Base-by-base conservation (phyloP, 1,284 basidiomycete species). In the Thecaphora frezii region DNA sequence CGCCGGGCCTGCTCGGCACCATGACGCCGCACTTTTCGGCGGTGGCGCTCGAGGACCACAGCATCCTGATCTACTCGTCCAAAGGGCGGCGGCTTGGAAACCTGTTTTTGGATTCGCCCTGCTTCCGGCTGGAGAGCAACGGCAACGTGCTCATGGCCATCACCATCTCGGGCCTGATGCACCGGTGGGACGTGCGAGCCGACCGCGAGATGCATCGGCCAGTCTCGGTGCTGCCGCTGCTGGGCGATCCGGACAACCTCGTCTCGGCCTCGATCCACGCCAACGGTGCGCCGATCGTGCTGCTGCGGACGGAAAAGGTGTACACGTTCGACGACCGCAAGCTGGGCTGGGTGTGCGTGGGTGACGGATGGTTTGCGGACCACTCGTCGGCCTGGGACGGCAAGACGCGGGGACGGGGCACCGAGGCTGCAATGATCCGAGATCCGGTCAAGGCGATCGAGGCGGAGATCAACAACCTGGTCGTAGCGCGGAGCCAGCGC, bases 11-110 rank as follows among this genome's bases (percentile, higher is more conserved):
- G 5, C 82, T 83, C 0, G 77, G 90, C 28, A 86, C 86, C 1
- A 86, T 86, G 0, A 88, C 89, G 0, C 74, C 79, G 2, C 73
- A 74, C 2, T 91, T 91, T 75, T 87, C 87, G 60, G 92, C 90
- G 2, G 88, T 66, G 0, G 63, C 66, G 2, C 53, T 73, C 21
- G 53, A 61, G 16, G 71, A 76, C 39, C 49, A 62, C n/a, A 63
- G 63, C 2, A 36, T 78, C 21, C 24, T 71, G 18, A 59, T 74
- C 48, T 77, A 78, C 40, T 57, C 73, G 42, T 22, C 52, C 5
- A 57, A 64, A n/a, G 76, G 76, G 10, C 63, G 74, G 42, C 30
- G 50, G 22, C 30, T 66, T 13, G 46, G 61, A 38, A 76, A 61
- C 16, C 43, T 76, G 24, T 46, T 59, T 26, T 59, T 76, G 21